Base-by-base conservation (phyloP, 208 protist genomes). In the Porcisia hertigi region DNA sequence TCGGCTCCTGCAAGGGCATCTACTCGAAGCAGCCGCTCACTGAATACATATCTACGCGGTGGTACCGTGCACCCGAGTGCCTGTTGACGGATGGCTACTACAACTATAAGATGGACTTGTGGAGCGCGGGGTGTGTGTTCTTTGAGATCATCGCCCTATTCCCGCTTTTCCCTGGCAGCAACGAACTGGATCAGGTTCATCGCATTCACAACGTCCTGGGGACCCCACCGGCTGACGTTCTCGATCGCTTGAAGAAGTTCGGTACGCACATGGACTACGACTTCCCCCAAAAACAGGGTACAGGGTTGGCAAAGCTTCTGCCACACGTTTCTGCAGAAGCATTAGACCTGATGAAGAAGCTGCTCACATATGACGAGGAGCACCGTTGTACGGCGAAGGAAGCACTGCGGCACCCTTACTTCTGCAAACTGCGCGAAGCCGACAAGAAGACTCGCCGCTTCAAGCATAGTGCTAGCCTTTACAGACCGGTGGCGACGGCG, bases 41-140 rank as follows among this genome's bases (percentile, higher is more conserved):
- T 2, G 94, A 98, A 79, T 98, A 98, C 83, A 96, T 98, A 71
- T 96, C 94, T 14, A 98, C 93, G 0, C 82, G 97, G 59, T 98
- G 97, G 96, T 98, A 98, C 81, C 92, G 95, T 49, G 93, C 97
- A 25, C 97, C 95, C 9, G 95, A 98, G 86, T 96, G 97, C 80
- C 71, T 98, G 60, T 83, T 98, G 41, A 95, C 92, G 14, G 82
- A 94, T 72, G 95, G 91, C 41, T 92, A 93, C 73, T 98, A 98
- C 85, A 94, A 82, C 81, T 91, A 88, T 78, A 96, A 96, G 82
- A 96, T 98, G 91, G 95, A 98, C 60, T 41, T 98, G 34, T 98
- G 95, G 94, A 91, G 87, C 69, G 88, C 80, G 11, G 95, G 95
- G 7, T 98, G 95, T 75, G 88, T 97, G 23, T 90, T 97, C 36